A percentile compares a stretch with the other conserved stretches of the same genome.
phyloP scores from a whole-genome alignment of 169 alveolate genomes.

The Miamiensis avidus region DNA sequence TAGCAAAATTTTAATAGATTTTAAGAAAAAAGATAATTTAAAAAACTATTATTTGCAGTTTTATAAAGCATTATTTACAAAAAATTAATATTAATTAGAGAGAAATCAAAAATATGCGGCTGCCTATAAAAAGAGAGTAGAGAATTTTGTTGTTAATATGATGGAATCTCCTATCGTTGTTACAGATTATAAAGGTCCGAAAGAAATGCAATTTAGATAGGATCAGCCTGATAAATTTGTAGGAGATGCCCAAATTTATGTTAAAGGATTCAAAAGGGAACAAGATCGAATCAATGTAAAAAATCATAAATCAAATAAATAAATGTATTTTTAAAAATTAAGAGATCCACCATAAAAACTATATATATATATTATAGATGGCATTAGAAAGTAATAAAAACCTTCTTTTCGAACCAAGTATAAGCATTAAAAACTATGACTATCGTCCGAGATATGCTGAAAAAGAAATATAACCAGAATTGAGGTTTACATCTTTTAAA shows the following conservation, averaged over 20 bases:
- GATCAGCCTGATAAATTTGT: slow-evolving; percentile 40
- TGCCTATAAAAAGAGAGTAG: slow-evolving; percentile 43
- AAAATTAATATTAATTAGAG: neutral
- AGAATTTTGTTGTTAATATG: slow-evolving; percentile 39
- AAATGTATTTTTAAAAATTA: neutral
- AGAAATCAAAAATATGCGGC: slow-evolving; percentile 14
- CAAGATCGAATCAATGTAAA: slow-evolving; percentile 38
- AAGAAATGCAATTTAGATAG: slow-evolving; percentile 21
- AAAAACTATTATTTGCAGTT: no score
- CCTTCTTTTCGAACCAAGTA: slow-evolving; percentile 37
- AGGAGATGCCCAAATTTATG: slow-evolving; percentile 44
- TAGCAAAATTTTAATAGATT: neutral
- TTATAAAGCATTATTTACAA: neutral
- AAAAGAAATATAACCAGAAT: slow-evolving; percentile 39
- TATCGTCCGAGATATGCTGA: slow-evolving; percentile 33
- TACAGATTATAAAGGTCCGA: slow-evolving; percentile 30
- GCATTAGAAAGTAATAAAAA: slow-evolving; percentile 37
- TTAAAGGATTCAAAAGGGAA: slow-evolving; percentile 45
- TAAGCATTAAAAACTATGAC: slow-evolving; percentile 25
- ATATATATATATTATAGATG: neutral
- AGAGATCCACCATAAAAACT: neutral
- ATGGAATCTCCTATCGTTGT: slow-evolving; percentile 37
- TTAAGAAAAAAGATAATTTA: no score
- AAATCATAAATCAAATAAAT: neutral
- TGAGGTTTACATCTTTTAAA: slow-evolving; percentile 40